These are phyloP conservation scores for Trypanosoma melophagium DNA, from an alignment of 208 protist species.

Conservation along the genomic window DNA sequence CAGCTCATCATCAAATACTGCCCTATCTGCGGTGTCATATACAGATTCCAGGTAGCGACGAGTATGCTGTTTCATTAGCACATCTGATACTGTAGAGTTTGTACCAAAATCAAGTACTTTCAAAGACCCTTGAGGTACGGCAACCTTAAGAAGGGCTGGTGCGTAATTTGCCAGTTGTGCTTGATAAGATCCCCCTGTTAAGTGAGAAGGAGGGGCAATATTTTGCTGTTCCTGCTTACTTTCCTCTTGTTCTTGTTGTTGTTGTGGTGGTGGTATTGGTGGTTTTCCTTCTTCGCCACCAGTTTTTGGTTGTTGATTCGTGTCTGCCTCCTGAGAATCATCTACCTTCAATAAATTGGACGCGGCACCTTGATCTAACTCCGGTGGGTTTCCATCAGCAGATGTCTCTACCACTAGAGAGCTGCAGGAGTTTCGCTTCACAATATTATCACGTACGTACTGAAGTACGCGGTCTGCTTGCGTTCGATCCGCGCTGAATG, in stretches of 20 bases:
- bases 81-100: conserved; percentile 19
- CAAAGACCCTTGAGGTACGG: not conserved
- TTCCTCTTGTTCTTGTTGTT: not conserved
- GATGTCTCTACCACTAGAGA: conserved; percentile 12
- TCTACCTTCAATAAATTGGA: not conserved
- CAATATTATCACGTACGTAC: conserved; percentile 37
- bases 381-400: too few species aligned
- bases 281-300: not conserved
- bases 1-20: conserved; percentile 62
- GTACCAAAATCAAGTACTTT: not conserved
- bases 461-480: conserved; percentile 51
- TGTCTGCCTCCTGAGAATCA: not conserved
- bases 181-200: not conserved
- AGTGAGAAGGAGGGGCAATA: not conserved
- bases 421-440: conserved; percentile 11
- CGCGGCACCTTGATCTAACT: not conserved
- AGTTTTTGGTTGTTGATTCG: not conserved
- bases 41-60: conserved; percentile 13
- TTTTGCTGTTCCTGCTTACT: not conserved
- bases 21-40: conserved; percentile 14
- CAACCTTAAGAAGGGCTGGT: not conserved
- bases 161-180: not conserved
- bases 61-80: conserved; percentile 24
- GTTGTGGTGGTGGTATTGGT: not conserved
- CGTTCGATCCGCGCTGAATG: conserved; percentile 36